Evolutionary conservation across 768 basidiomycete species (phyloP), one percentile per base, ranked within the genome.

Genomic region (Tulasnella sp.): DNA sequence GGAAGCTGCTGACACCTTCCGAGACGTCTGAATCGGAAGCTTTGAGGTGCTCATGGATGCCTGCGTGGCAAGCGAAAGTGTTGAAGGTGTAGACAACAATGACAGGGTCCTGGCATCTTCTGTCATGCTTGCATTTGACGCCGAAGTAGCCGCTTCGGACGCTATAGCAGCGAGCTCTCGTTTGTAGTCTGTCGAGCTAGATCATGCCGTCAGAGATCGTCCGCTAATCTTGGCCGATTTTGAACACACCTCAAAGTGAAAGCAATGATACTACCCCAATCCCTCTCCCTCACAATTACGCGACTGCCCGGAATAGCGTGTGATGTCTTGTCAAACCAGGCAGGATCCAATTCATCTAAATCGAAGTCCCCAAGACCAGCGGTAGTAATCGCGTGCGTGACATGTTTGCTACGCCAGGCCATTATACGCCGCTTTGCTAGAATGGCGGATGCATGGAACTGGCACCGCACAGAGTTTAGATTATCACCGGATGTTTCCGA

Each of bases 221-320:
- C 34, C 5, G 7, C 5, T 15, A 66, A 45, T n/a, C 12, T 12
- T n/a, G 29, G 45, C 44, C 34, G 15, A 60, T 8, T 46, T 9
- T 3, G 17, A 50, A 66, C 72, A 19, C 62, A 84, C 83, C 83
- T 83, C 51, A 87, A 70, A 7, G 84, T 85, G 69, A 83, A 86
- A 4, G 85, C 81, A 63, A 87, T 87, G 49, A 88, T 80, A 67
- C 84, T 86, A 7, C 84, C 84, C 83, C 81, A 84, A 68, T 86
- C 84, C 65, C 78, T 75, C 66, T 87, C 86, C 50, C 78, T 68
- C 8, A 87, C 78, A 60, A 86, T 76, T 3, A 85, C 74, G 65
- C 79, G 82, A 7, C 81, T 77, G 2, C 80, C 79, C n/a, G 85
- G 83, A 17, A 84, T 72, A 30, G 77, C 79, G 71, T 87, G 82